Evolutionary conservation across 805 yeast species (phyloP), one percentile per base, ranked within the genome.

Genomic region (Jamesozyma spencerorum): DNA sequence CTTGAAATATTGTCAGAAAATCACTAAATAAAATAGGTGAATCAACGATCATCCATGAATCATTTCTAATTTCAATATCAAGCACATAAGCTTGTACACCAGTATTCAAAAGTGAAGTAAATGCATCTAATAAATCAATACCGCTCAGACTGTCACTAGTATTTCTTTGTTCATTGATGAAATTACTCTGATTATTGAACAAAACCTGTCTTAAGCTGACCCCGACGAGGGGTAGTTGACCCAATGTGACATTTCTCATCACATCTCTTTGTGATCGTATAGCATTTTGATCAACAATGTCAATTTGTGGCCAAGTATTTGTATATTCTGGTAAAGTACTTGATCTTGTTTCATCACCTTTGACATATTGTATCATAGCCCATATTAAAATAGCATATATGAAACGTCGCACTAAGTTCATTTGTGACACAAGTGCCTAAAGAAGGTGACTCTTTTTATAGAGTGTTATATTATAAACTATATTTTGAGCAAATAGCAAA

Each of bases 1-100:
- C 36, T 24, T 59, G 41, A 1, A 78, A 33, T 0, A 53, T 47
- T 0, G 37, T 12, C 1, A 66, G 39, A 1, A 72, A 43, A 2
- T 53, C 43, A 1, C 47, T n/a, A 17, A 68, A 44, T 0, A 42
- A 37, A 1, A 64, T 31, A 3, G 49, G 47, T 0, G 61, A 49
- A 33, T 41, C 39, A 3, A 30, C 42, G 24, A 49, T 38, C 40
- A 24, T 38, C 53, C 47, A 55, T 3, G 66, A 58, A 32, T 60
- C 49, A 37, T 71, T 74, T 49, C 73, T 74, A 68, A 75, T 72
- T 54, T 77, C 79, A 20, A 79, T 40, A 50, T 81, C 84, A 3
- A 79, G 38, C 40, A 64, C 58, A n/a, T 77, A 54, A 0, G 68
- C 56, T 39, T 69, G 71, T 1, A 70, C 60, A 0, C 83, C 83